These are phyloP conservation scores for Sporothrix curviconia DNA, from an alignment of 2,329 filamentous ascomycete genomes.

Conservation along the genomic window DNA sequence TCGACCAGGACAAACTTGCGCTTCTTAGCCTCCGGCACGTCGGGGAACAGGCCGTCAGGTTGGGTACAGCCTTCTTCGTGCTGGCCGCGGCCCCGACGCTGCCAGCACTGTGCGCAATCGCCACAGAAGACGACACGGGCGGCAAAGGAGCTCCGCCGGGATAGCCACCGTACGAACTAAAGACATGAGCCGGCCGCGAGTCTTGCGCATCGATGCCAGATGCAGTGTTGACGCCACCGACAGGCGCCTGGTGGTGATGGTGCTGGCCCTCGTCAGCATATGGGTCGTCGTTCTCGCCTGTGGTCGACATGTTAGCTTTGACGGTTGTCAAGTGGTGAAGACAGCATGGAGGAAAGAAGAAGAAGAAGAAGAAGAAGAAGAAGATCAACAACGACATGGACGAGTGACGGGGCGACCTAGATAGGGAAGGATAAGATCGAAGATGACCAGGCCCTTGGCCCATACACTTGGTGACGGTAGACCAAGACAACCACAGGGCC, in stretches of 20 bases:
- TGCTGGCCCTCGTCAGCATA: slow-evolving; percentile 16
- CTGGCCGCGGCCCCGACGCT: slow-evolving; percentile 26
- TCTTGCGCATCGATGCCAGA: slow-evolving; percentile 37
- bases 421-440: no score
- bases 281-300: slow-evolving; percentile 15
- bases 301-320: not conserved
- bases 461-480: no score
- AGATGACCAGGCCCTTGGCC: no score
- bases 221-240: not conserved
- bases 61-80: slow-evolving; percentile 47
- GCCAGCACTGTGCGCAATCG: slow-evolving; percentile 51
- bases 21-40: slow-evolving; percentile 82
- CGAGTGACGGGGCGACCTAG: no score
- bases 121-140: slow-evolving; percentile 54
- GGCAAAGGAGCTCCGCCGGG: slow-evolving; percentile 45
- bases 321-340: not conserved
- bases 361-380: not conserved
- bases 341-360: not conserved
- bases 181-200: slow-evolving; percentile 67
- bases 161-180: slow-evolving; percentile 62
- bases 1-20: slow-evolving; percentile 96
- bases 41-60: slow-evolving; percentile 71
- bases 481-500: no score
- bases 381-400: not conserved
- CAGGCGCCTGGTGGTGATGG: slow-evolving; percentile 8